Percentiles rank a stretch among this genome's conserved stretches.
Evolutionary conservation across 163 green algal species (phyloP).

Genomic region (Prototheca wickerhamii): DNA sequence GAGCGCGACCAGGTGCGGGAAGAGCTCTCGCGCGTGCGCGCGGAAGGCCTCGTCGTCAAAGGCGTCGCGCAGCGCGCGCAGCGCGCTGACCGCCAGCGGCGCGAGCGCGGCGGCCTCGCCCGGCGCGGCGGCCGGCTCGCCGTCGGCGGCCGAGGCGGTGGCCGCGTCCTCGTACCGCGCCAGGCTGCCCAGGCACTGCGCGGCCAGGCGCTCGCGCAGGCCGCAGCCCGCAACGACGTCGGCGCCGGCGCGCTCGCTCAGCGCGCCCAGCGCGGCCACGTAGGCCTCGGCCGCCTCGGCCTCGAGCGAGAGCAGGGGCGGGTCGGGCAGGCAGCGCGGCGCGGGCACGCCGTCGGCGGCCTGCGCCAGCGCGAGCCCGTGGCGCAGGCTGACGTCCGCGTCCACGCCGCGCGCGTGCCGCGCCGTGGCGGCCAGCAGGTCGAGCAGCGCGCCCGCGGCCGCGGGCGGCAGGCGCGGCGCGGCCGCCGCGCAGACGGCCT

Average conservation of each 20-base stretch:
- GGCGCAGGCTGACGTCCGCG: conserved; percentile 52
- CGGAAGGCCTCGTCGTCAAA: conserved; percentile 52
- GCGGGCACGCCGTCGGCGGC: conserved; percentile 30
- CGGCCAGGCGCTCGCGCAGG: conserved; percentile 27
- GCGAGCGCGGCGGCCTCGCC: conserved; percentile 1
- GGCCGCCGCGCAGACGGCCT: conserved; percentile 49
- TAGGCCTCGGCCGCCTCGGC: conserved; percentile 74
- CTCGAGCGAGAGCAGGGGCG: conserved; percentile 86
- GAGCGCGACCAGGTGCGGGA: conserved; percentile 70
- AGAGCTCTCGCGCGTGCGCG: conserved; percentile 54
- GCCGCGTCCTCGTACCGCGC: conserved; percentile 36
- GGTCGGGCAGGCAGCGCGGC: conserved; percentile 54
- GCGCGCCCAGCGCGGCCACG: conserved; percentile 70
- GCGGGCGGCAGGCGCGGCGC: conserved; percentile 25
- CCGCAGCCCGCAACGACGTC: conserved; percentile 11
- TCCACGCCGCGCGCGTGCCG: conserved; percentile 46
- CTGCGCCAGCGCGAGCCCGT: conserved; percentile 56
- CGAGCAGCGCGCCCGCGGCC: conserved; percentile 32
- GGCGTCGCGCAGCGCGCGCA: conserved; percentile 43
- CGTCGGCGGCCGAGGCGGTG: background rate
- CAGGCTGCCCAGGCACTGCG: conserved; percentile 54
- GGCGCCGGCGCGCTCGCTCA: conserved; percentile 29
- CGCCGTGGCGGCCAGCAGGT: conserved; percentile 40
- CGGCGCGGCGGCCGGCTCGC: background rate
- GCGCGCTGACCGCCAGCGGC: conserved; percentile 53